These are phyloP conservation scores for Eimeria praecox DNA, from an alignment of 169 alveolate genomes.

Conservation along the genomic window DNA sequence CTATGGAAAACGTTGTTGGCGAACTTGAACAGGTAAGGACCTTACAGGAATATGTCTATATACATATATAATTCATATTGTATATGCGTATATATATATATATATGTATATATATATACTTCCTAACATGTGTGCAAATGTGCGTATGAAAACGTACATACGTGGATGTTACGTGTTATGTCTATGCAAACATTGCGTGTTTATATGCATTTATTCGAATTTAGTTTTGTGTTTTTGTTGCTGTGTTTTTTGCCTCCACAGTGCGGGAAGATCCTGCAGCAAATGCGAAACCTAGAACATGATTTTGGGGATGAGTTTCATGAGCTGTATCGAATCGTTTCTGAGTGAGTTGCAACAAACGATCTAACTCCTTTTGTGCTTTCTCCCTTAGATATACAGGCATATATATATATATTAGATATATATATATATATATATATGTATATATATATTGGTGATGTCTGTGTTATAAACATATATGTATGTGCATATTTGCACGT, in stretches of 20 bases:
- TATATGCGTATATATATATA: background rate
- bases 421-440: too few relatives aligned
- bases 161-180: too few relatives aligned
- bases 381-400: background rate
- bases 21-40: constrained; percentile 38
- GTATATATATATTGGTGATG: too few relatives aligned
- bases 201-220: too few relatives aligned
- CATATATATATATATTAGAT: background rate
- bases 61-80: background rate
- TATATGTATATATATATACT: background rate
- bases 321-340: constrained; percentile 29
- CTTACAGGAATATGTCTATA: background rate
- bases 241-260: background rate
- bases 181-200: too few relatives aligned
- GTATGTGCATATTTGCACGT: background rate
- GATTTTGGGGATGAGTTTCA: constrained; percentile 38
- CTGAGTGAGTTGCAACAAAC: background rate
- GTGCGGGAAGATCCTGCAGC: constrained; percentile 45
- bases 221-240: background rate
- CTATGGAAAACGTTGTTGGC: constrained; percentile 52
- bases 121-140: too few relatives aligned
- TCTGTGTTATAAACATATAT: background rate
- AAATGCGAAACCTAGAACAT: constrained; percentile 6
- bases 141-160: too few relatives aligned
- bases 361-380: background rate